Base-by-base conservation (phyloP, 331 rosid genomes). In the Arachis monticola region DNA sequence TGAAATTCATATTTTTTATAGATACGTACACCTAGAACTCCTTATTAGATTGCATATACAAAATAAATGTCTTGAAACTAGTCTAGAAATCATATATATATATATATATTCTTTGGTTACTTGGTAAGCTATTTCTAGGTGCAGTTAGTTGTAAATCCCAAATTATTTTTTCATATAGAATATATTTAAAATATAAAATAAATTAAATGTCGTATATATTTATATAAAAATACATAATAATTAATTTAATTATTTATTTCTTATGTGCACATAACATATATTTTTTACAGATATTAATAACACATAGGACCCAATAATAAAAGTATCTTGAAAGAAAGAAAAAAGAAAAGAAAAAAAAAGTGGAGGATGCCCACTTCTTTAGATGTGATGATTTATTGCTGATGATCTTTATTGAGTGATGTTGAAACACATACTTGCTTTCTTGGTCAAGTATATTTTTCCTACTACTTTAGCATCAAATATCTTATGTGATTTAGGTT, bases 371-470 rank as follows among this genome's bases (percentile, higher is more conserved):
- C 8, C 53, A 3, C 41, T 50, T 46, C 76, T 78, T 60, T 60
- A 52, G 60, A 53, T 42, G 40, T 44, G 56, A 69, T 38, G 41
- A 38, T 38, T 38, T 38, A 4, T 69, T 61, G 27, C 47, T 42
- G 27, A 17, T 77, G 67, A 6, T 47, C 48, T 73, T 40, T 12
- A 56, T 72, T 64, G 1, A 38, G 10, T 69, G 27, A 67, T 64
- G 42, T 44, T 69, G 64, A 64, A 48, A 60, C 71, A 77, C 75
- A 56, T 51, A 8, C 79, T 79, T 83, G 71, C 77, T 79, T 79
- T 83, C 27, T 77, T 50, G 78, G 86, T 77, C 80, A 86, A 82
- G 68, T 82, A 76, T 76, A 75, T 60, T 5, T 59, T 58, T 48
- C 2, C 53, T 48, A 45, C 84, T 81, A 45, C 84, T 81, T 77